These are phyloP conservation scores for Cylindrotheca fusiformis DNA, from an alignment of 108 stramenopile species.

Conservation along the genomic window DNA sequence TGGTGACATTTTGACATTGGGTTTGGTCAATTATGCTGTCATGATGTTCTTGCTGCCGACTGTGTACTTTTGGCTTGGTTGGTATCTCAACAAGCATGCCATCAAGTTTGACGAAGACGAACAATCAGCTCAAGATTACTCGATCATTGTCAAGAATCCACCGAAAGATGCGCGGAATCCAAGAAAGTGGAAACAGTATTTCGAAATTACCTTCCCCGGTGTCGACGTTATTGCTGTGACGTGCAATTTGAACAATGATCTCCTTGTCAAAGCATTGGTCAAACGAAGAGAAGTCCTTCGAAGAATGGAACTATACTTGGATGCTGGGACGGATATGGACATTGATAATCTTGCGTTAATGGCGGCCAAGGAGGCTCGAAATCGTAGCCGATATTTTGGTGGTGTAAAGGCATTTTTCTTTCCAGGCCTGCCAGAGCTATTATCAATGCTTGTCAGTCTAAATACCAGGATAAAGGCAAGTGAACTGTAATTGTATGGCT, in stretches of 20 bases:
- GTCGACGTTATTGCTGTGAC: constrained; percentile 69
- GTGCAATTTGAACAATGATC: constrained; percentile 78
- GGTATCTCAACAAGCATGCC: constrained; percentile 52
- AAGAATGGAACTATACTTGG: constrained; percentile 50
- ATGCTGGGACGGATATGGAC: constrained; percentile 54
- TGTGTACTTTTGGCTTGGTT: constrained; percentile 29
- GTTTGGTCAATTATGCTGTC: constrained; percentile 57
- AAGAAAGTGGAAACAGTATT: constrained; percentile 81
- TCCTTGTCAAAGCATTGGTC: constrained; percentile 61
- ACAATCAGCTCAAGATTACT: constrained; percentile 92
- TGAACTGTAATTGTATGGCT: too few species aligned
- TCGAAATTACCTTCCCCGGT: constrained; percentile 51
- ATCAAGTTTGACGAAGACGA: constrained; percentile 72
- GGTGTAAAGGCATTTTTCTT: constrained; percentile 41
- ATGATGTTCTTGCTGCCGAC: constrained; percentile 47
- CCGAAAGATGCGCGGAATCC: constrained; percentile 77
- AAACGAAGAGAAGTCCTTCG: constrained; percentile 65
- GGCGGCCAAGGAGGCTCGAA: constrained; percentile 52
- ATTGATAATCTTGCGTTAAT: constrained; percentile 53
- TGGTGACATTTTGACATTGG: constrained; percentile 45
- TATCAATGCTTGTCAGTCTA: constrained; percentile 41
- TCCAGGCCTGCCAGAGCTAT: constrained; percentile 55
- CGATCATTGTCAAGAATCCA: constrained; percentile 77
- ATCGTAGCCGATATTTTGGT: constrained; percentile 32
- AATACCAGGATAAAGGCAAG: constrained; percentile 55